A percentile compares a stretch with the other conserved stretches of the same genome.
These are phyloP conservation scores for Flaveria sonorensis DNA, from an alignment of 129 eudicot genomes.

Conservation along the genomic window DNA sequence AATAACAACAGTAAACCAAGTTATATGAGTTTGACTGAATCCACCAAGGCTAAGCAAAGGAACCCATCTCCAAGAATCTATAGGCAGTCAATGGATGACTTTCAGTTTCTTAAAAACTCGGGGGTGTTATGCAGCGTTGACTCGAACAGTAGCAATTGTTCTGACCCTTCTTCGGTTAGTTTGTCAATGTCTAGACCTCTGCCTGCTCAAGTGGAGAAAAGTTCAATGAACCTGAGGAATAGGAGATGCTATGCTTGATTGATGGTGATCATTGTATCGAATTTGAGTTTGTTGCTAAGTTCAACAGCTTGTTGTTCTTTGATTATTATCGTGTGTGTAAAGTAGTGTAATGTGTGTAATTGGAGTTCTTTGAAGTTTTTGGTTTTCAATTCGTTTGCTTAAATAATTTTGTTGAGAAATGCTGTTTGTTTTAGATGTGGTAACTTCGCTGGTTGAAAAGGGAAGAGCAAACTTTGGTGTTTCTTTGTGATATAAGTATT, in stretches of 20 bases:
- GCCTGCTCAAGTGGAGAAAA: conserved; percentile 55
- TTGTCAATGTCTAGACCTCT: conserved; percentile 59
- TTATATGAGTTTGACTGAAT: conserved; percentile 83
- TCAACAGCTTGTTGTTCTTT: conserved; percentile 80
- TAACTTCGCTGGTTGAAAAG: not conserved
- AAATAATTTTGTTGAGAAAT: not conserved
- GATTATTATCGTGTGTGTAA: conserved; percentile 43
- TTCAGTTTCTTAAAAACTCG: conserved; percentile 55
- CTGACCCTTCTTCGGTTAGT: conserved; percentile 52
- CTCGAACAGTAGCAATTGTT: conserved; percentile 37
- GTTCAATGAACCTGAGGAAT: conserved; percentile 36
- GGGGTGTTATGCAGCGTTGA: conserved; percentile 37
- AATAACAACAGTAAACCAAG: conserved; percentile 47
- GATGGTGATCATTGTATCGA: conserved; percentile 2
- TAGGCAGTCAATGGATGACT: conserved; percentile 72
- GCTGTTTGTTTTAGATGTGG: not conserved
- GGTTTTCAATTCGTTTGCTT: conserved; percentile 32
- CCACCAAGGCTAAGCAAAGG: conserved; percentile 84
- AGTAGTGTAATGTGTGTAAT: conserved; percentile 43
- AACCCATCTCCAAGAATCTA: conserved; percentile 49
- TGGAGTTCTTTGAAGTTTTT: conserved; percentile 34
- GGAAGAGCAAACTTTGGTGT: not conserved
- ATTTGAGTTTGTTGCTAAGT: conserved; percentile 33
- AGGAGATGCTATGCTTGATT: conserved; percentile 42
- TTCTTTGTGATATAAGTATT: not conserved